These are phyloP conservation scores for Fraxinus platypoda DNA, from an alignment of 305 asterid genomes.

Conservation along the genomic window DNA sequence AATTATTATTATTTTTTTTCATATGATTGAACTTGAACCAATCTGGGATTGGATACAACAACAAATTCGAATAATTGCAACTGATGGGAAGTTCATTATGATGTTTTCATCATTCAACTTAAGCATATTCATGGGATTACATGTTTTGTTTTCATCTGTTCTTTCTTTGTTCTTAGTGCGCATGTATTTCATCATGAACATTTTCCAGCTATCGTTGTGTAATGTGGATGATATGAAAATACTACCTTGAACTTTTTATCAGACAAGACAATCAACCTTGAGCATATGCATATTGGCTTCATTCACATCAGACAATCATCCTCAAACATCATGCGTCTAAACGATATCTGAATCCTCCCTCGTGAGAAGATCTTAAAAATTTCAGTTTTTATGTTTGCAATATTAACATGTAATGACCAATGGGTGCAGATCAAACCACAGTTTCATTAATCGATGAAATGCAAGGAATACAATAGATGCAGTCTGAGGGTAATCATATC, in stretches of 20 bases:
- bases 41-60: neutral
- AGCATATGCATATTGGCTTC: neutral
- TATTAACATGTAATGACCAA: too few relatives aligned
- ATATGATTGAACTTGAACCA: constrained; percentile 22
- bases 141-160: neutral
- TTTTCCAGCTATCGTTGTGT: neutral
- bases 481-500: too few relatives aligned
- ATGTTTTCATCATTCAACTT: neutral
- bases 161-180: neutral
- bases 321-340: too few relatives aligned
- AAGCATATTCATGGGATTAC: constrained; percentile 15
- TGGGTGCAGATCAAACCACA: too few relatives aligned
- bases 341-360: too few relatives aligned
- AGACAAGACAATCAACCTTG: neutral
- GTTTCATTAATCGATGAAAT: too few relatives aligned
- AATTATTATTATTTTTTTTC: constrained; percentile 8
- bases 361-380: too few relatives aligned
- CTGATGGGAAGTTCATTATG: neutral
- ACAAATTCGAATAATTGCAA: constrained; percentile 25
- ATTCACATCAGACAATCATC: too few relatives aligned
- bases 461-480: too few relatives aligned
- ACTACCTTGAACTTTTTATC: neutral
- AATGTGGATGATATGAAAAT: neutral
- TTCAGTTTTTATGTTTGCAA: too few relatives aligned
- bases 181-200: neutral